phyloP scores from a whole-genome alignment of 1,284 basidiomycete species.

The Pholiota adiposa region DNA sequence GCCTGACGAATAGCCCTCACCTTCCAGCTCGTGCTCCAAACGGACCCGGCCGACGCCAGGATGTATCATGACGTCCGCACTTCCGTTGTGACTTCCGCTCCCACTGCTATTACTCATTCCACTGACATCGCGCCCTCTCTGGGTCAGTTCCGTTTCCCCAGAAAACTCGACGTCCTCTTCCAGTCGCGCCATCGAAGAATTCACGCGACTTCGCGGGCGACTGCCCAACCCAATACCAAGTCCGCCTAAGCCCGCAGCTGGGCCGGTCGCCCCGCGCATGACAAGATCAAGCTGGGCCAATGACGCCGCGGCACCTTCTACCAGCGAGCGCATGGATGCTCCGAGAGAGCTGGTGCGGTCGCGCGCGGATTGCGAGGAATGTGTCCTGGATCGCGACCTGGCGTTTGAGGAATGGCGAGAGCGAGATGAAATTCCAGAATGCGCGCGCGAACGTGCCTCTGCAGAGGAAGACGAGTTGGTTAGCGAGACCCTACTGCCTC shows the following conservation, averaged over 20 bases:
- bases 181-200: conserved; percentile 65
- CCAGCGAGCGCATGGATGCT: conserved; percentile 55
- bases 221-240: conserved; percentile 16
- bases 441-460: conserved; percentile 22
- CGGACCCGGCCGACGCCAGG: conserved; percentile 16
- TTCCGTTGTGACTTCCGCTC: conserved; percentile 17
- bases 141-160: conserved; percentile 27
- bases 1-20: conserved; percentile 32
- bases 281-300: conserved; percentile 64
- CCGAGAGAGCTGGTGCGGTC: conserved; percentile 56
- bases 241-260: conserved; percentile 20
- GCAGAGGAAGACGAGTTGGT: conserved; percentile 22
- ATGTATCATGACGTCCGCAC: conserved; percentile 13
- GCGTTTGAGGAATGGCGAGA: conserved; percentile 36
- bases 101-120: conserved; percentile 15
- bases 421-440: conserved; percentile 35
- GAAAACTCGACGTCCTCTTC: conserved; percentile 48
- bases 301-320: conserved; percentile 67
- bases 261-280: conserved; percentile 27
- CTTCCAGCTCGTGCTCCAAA: conserved; percentile 21
- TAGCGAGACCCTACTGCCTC: conserved; percentile 22
- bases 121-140: conserved; percentile 14
- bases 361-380: conserved; percentile 30
- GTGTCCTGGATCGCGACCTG: conserved; percentile 30
- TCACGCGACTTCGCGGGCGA: conserved; percentile 46